Conservation (phyloP, 2,329 filamentous ascomycete genomes). For the Penicillium sumatraense region DNA sequence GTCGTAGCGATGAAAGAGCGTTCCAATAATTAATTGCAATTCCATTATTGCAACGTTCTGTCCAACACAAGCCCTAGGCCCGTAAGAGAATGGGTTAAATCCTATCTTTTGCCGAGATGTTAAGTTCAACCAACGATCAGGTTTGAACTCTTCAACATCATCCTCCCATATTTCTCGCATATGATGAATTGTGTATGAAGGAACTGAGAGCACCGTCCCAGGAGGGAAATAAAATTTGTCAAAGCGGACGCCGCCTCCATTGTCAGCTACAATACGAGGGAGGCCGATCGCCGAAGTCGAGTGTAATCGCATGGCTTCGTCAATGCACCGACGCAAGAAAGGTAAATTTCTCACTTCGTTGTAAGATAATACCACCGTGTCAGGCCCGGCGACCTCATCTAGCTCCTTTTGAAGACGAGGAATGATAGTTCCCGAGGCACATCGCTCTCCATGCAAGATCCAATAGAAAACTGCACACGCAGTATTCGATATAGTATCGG, state of each 20-base stretch:
- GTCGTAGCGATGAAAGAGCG: slow-evolving; percentile 27
- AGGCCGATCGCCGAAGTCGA: slow-evolving; percentile 32
- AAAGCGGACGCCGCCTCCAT: slow-evolving; percentile 18
- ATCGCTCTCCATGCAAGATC: slow-evolving; percentile 32
- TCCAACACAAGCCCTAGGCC: slow-evolving; percentile 48
- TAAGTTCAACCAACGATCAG: slow-evolving; percentile 39
- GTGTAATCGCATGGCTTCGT: slow-evolving; percentile 37
- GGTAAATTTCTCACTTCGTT: slow-evolving; percentile 31
- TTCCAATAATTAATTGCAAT: slow-evolving; percentile 43
- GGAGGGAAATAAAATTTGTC: slow-evolving; percentile 24
- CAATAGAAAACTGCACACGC: slow-evolving; percentile 28
- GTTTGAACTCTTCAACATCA: slow-evolving; percentile 46
- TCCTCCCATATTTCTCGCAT: slow-evolving; percentile 46
- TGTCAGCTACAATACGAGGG: slow-evolving; percentile 30
- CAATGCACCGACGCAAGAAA: slow-evolving; percentile 34
- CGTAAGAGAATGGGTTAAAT: slow-evolving; percentile 49
- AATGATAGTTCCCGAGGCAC: slow-evolving; percentile 18
- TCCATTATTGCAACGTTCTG: slow-evolving; percentile 51
- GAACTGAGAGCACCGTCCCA: slow-evolving; percentile 45
- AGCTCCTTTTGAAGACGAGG: slow-evolving; percentile 24
- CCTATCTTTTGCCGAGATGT: slow-evolving; percentile 36
- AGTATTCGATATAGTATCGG: slow-evolving; percentile 41
- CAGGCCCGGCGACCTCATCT: slow-evolving; percentile 24
- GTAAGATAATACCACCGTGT: slow-evolving; percentile 14
- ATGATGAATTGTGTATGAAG: slow-evolving; percentile 48